Evolutionary conservation across 495 filamentous ascomycete genomes (phyloP).

Genomic region (Sporormia fimetaria): DNA sequence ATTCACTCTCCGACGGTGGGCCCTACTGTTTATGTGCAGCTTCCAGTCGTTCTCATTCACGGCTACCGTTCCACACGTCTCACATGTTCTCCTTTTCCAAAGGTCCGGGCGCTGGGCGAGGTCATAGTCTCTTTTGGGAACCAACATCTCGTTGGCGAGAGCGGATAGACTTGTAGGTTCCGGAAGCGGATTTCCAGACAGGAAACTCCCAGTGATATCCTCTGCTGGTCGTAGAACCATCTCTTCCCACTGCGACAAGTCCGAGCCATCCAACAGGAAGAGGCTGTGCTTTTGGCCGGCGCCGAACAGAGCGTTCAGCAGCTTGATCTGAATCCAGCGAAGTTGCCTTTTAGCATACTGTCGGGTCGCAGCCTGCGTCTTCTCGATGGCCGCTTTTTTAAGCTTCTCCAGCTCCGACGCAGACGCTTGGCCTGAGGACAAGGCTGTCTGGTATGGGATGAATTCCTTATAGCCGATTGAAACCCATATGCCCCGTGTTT

Average conservation of each 20-base stretch:
- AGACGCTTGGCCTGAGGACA: slow-evolving; percentile 31
- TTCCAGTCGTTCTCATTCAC: slow-evolving; percentile 64
- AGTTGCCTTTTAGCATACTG: slow-evolving; percentile 79
- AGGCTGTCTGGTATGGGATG: slow-evolving; percentile 51
- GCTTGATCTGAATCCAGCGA: slow-evolving; percentile 75
- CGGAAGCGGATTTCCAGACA: slow-evolving; percentile 45
- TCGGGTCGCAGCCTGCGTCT: slow-evolving; percentile 64
- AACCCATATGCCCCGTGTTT: slow-evolving; percentile 77
- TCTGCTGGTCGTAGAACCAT: slow-evolving; percentile 54
- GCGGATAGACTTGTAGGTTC: slow-evolving; percentile 52
- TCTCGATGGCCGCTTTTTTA: slow-evolving; percentile 39
- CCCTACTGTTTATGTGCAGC: slow-evolving; percentile 52
- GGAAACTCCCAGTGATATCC: slow-evolving; percentile 48
- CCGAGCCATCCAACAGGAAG: slow-evolving; percentile 65
- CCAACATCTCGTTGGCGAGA: slow-evolving; percentile 44
- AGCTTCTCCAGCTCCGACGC: slow-evolving; percentile 37
- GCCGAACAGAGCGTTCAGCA: slow-evolving; percentile 51
- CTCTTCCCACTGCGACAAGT: slow-evolving; percentile 44
- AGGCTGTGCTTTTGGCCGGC: slow-evolving; percentile 42
- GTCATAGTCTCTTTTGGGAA: slow-evolving; percentile 41
- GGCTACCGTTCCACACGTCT: slow-evolving; percentile 58
- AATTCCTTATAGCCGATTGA: slow-evolving; percentile 95
- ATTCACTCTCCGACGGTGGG: slow-evolving; percentile 23
- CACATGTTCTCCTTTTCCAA: slow-evolving; percentile 49
- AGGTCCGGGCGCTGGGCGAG: slow-evolving; percentile 36